Evolutionary conservation across 2,329 filamentous ascomycete species (phyloP), one percentile per base, ranked within the genome.

Genomic region (Graphilbum ipis-grandicollis): DNA sequence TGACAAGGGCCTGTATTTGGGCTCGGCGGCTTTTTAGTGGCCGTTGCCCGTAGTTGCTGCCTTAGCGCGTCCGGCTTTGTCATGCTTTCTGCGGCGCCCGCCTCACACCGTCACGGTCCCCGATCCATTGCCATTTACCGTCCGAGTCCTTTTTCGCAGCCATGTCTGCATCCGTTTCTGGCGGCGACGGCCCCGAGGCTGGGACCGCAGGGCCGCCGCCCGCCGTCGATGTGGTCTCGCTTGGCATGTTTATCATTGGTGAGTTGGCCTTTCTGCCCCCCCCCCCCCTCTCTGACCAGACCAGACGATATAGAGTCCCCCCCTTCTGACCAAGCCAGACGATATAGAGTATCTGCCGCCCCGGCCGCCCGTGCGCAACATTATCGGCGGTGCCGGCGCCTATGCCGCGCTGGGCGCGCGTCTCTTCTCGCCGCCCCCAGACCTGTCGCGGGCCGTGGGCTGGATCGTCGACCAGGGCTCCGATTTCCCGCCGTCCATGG

Each of bases 251-350:
- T 48, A 81, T 80, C 35, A 72, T 81, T 42, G 76, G 74, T 78
- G 57, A 54, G 65, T 43, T 18, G 29, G 15, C 19, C 34, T 29
- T 19, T 14, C 31, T 34, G 14, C 5, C n/a, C 26, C 19, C 21
- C 4, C 30, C 22, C 15, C 22, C 35, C 26, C 14, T 13, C 6
- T 28, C 12, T 28, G 10, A n/a, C 26, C 26, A 13, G 14, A 25
- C 35, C 59, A 88, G 86, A 96, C 62, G 83, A 94, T 42, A 96
- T 96, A 48, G 80, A 94, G 48, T 93, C n/a, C n/a, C n/a, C n/a
- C n/a, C 9, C 26, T 28, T 13, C 26, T 28, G 10, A n/a, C 26
- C 26, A 13, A 14, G 26, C 35, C 59, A 88, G 86, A 96, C 62
- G 83, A 94, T 42, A 96, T 96, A 48, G 80, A 94, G 48, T 93